These are phyloP conservation scores for Penicillium sumatraense DNA, from an alignment of 2,329 filamentous ascomycete species.

Conservation along the genomic window DNA sequence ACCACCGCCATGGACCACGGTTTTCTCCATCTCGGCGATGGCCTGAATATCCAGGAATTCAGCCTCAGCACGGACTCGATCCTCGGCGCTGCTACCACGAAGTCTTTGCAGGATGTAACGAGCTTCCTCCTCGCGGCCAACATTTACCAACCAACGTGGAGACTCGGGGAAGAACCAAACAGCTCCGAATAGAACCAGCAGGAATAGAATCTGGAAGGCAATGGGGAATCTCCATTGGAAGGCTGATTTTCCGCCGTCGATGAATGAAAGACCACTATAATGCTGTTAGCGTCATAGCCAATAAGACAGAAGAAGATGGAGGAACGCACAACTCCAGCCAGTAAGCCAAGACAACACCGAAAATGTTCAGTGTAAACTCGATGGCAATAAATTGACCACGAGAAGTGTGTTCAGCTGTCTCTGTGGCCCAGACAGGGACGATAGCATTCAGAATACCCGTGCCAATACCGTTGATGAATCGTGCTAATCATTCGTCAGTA, in stretches of 20 bases:
- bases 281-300: background rate
- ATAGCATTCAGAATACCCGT: conserved; percentile 74
- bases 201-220: conserved; percentile 70
- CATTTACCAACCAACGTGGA: conserved; percentile 63
- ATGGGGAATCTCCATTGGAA: conserved; percentile 72
- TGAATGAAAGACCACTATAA: conserved; percentile 60
- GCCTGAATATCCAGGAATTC: conserved; percentile 72
- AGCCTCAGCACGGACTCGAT: conserved; percentile 59
- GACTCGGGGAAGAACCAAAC: conserved; percentile 74
- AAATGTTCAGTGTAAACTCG: conserved; percentile 75
- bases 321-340: conserved; percentile 59
- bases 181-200: conserved; percentile 59
- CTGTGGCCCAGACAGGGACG: conserved; percentile 72
- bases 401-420: conserved; percentile 69
- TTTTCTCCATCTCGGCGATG: conserved; percentile 65
- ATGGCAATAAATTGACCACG: conserved; percentile 72
- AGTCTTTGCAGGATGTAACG: conserved; percentile 67
- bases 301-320: background rate
- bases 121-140: conserved; percentile 69
- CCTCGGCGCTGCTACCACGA: conserved; percentile 61
- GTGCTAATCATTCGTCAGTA: conserved; percentile 44
- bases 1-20: conserved; percentile 46
- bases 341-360: conserved; percentile 68
- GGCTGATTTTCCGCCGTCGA: conserved; percentile 60
- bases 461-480: conserved; percentile 67